Evolutionary conservation across 1,284 basidiomycete species (phyloP).

Genomic region (Ustilago tritici): DNA sequence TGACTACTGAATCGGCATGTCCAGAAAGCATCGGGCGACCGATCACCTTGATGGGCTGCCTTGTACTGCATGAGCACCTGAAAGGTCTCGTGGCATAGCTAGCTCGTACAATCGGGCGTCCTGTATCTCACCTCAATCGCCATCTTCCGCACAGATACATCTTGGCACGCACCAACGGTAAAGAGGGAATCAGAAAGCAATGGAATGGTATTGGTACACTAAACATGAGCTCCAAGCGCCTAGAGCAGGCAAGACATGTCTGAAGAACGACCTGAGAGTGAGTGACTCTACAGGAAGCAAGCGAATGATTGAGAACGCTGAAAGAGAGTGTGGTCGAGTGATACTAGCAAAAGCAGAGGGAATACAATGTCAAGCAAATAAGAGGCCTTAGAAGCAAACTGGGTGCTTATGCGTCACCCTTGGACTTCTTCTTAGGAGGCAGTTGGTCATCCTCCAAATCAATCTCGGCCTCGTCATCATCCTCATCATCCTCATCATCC

Average conservation of each 20-base stretch:
- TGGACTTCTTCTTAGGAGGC: conserved; percentile 64
- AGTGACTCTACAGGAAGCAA: conserved; percentile 16
- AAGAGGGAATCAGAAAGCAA: background rate
- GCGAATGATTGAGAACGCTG: conserved; percentile 1
- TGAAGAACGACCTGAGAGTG: conserved; percentile 14
- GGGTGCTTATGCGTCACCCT: conserved; percentile 39
- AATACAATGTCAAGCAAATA: background rate
- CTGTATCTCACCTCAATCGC: background rate
- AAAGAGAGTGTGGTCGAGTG: background rate
- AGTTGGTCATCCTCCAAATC: conserved; percentile 64
- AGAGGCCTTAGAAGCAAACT: too few species aligned
- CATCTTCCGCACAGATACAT: background rate
- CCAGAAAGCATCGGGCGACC: background rate
- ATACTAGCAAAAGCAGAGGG: conserved; percentile 4
- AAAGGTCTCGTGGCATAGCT: too few species aligned
- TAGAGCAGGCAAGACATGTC: background rate
- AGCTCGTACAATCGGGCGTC: too few species aligned
- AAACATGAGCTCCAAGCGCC: background rate
- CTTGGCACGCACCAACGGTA: background rate
- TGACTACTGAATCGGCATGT: background rate
- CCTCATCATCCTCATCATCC: conserved; percentile 65
- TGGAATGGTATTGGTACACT: conserved; percentile 30
- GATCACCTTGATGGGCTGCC: background rate
- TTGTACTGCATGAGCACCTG: background rate
- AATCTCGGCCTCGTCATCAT: conserved; percentile 64